phyloP scores from a whole-genome alignment of 352 stramenopile species.

The Pythium apleroticum region DNA sequence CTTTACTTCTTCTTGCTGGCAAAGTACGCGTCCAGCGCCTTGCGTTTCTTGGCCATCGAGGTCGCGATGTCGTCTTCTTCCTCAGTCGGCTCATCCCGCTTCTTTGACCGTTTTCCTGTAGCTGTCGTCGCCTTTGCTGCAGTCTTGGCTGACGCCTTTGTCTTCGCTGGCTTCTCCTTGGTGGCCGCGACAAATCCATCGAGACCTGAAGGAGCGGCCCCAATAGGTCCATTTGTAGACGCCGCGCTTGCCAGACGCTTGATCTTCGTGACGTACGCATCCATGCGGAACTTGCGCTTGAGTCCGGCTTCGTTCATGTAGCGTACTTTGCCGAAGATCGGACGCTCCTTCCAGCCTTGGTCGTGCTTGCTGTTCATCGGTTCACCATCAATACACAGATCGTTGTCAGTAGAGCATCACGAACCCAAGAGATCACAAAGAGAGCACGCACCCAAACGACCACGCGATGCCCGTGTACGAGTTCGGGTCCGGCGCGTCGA shows the following conservation, averaged over 20 bases:
- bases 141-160: background rate
- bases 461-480: constrained; percentile 84
- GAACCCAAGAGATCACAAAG: background rate
- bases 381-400: too few species aligned
- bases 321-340: constrained; percentile 98
- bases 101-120: constrained; percentile 3
- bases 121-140: constrained; percentile 4
- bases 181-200: background rate
- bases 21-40: constrained; percentile 30
- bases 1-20: constrained; percentile 22
- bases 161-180: background rate
- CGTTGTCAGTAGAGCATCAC: too few species aligned
- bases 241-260: constrained; percentile 17
- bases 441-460: constrained; percentile 56
- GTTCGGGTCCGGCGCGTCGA: constrained; percentile 97
- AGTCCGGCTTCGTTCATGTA: constrained; percentile 99
- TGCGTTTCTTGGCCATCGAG: constrained; percentile 30
- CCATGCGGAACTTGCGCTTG: constrained; percentile 98
- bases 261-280: constrained; percentile 71
- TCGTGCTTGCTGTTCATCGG: constrained; percentile 90
- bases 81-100: background rate
- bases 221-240: constrained; percentile 22
- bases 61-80: constrained; percentile 12
- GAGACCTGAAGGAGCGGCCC: background rate
- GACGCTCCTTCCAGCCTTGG: constrained; percentile 95